Evolutionary conservation across 2,329 filamentous ascomycete genomes (phyloP), one percentile per base, ranked within the genome.

Genomic region (Diaporthe citri): DNA sequence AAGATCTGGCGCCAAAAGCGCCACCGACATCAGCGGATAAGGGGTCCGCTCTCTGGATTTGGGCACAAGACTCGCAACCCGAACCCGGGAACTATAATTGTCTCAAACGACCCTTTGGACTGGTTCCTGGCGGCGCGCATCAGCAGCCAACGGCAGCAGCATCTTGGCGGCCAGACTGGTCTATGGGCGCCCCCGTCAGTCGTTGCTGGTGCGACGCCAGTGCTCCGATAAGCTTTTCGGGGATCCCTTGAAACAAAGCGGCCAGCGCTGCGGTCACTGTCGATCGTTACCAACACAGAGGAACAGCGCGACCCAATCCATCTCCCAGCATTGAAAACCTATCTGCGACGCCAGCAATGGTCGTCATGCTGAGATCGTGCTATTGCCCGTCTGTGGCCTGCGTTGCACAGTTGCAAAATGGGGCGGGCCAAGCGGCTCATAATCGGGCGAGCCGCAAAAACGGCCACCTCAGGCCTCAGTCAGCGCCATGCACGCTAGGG

Each of bases 21-120:
- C 72, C 72, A 74, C 72, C 67, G 55, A 74, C 66, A 74, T 71
- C 72, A 74, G 28, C 72, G 15, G 51, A 4, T 12, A 62, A 56
- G 4, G 55, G 36, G 3, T 8, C 39, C 39, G 39, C 59, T 17
- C 39, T 43, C 25, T 62, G 57, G 28, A 48, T 36, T 25, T 36
- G 64, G 64, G 13, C 31, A 28, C 31, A 20, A 67, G 22, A 36
- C 46, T 67, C 64, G 64, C 64, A 67, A 67, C 64, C 64, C 64
- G 64, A 67, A 67, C 64, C 64, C 64, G 31, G 64, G 64, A 67
- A 67, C 64, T 39, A 67, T 28, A 52, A 52, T 36, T 39, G 46
- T 67, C 64, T 52, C 64, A 67, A 52, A 39, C 46, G n/a, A n/a
- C 46, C 43, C 62, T 36, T 12, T 67, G 20, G 22, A 36, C 28